Percentiles rank a stretch among this genome's conserved stretches.
phyloP scores from a whole-genome alignment of 2,329 filamentous ascomycete genomes.

The Penicillium crustosum region DNA sequence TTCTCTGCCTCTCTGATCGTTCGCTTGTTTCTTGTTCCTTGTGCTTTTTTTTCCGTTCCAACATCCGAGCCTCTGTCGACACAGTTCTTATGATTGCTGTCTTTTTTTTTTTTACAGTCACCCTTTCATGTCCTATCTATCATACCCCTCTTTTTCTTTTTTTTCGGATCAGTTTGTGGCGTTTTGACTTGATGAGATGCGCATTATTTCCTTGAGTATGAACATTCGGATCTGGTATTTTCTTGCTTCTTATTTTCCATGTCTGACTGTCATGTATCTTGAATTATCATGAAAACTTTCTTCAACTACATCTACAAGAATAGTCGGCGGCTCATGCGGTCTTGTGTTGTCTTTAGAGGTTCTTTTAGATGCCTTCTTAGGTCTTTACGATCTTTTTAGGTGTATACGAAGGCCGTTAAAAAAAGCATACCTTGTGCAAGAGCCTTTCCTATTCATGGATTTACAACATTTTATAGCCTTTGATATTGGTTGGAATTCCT shows the following conservation, averaged over 20 bases:
- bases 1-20: constrained; percentile 10
- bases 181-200: constrained; percentile 13
- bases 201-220: constrained; percentile 4
- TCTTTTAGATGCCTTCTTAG: too few relatives aligned
- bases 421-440: too few relatives aligned
- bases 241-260: constrained; percentile 5
- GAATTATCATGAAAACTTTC: neutral
- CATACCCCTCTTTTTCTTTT: constrained; percentile 19
- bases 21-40: constrained; percentile 2
- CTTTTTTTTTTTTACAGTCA: constrained; percentile 10
- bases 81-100: constrained; percentile 14
- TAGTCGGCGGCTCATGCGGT: too few relatives aligned
- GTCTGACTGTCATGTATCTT: neutral
- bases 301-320: neutral
- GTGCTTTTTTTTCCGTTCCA: constrained; percentile 7
- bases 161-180: constrained; percentile 12
- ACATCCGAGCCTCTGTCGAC: neutral
- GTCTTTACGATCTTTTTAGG: too few relatives aligned
- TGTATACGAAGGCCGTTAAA: too few relatives aligned
- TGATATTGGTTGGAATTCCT: too few relatives aligned
- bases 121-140: constrained; percentile 22
- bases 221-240: neutral
- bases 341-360: too few relatives aligned
- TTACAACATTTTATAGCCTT: too few relatives aligned
- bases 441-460: too few relatives aligned